Base-by-base conservation (phyloP, 441 rosid species). In the Corymbia citriodora region DNA sequence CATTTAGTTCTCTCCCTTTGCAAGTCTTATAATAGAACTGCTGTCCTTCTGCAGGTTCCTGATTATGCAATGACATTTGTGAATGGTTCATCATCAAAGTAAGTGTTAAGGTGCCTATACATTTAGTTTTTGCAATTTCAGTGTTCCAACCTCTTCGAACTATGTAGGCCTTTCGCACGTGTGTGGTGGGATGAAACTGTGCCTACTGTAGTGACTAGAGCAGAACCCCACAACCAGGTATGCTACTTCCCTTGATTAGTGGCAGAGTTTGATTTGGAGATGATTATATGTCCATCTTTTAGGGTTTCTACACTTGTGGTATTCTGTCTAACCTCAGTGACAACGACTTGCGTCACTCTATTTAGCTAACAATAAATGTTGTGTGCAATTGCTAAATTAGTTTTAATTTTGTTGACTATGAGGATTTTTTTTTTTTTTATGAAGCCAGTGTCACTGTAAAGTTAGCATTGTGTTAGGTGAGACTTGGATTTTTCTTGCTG, bases 151-250 rank as follows among this genome's bases (percentile, higher is more conserved):
- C 61, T 82, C 61, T 72, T 53, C 87, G 87, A 89, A 55, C 45
- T 86, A 55, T 91, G 36, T 86, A 96, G 98, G 89, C 97, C 97
- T 3, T 97, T 97, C 87, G 98, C 94, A 52, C 97, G 98, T 33
- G 92, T 96, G 29, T 97, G 97, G 99, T 96, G 97, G 99, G 98
- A 97, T 87, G 97, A 96, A 89, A 97, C 95, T 6, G 98, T 97
- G 10, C 94, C 97, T 40, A 97, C 98, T 4, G 99, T 96, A n/a
- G 96, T 97, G 10, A 96, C 98, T 3, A 89, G 97, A 88, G 96
- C 96, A 1, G 97, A 96, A 59, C 98, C 99, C 5, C 99, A 97
- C 57, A 96, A 96, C 88, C 97, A 96, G 96, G 98, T 96, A 87
- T 36, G 70, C n/a, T 6, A 54, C 63, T 89, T 49, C 11, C 10